Percentiles rank a stretch among this genome's conserved stretches.
Conservation (phyloP, 805 yeast species). For the Pichia scutulata region DNA sequence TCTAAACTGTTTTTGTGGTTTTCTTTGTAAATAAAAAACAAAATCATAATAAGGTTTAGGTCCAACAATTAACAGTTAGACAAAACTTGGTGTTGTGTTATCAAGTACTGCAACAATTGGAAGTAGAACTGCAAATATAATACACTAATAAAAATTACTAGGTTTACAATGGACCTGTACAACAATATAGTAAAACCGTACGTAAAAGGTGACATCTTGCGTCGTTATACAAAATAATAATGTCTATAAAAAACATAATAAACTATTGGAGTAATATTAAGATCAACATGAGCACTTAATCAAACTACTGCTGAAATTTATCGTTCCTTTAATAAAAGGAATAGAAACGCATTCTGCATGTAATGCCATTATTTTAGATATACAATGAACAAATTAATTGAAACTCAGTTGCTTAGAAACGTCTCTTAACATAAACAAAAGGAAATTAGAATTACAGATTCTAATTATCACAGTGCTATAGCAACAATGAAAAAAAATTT, state of each 20-base stretch:
- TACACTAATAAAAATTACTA: no score
- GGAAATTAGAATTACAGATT: constrained; percentile 62
- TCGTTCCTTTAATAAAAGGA: constrained; percentile 53
- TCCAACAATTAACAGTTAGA: no score
- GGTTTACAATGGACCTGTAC: constrained; percentile 43
- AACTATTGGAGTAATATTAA: constrained; percentile 41
- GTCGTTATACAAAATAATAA: constrained; percentile 47
- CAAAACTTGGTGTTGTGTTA: no score
- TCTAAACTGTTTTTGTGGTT: no score
- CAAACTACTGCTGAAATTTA: constrained; percentile 50
- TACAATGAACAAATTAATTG: constrained; percentile 50
- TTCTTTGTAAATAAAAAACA: no score
- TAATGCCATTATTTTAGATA: constrained; percentile 56
- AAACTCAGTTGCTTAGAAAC: constrained; percentile 53
- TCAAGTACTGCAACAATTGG: no score
- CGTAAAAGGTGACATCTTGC: constrained; percentile 47
- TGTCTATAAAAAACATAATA: constrained; percentile 60
- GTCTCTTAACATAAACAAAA: constrained; percentile 68
- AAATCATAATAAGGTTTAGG: no score
- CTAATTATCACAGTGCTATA: constrained; percentile 52
- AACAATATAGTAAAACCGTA: constrained; percentile 45
- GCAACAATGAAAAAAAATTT: constrained; percentile 48
- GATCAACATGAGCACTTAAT: constrained; percentile 39
- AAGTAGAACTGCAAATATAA: no score
- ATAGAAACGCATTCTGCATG: constrained; percentile 57